Base-by-base conservation (phyloP, 352 stramenopile species). In the Peronospora tabacina region DNA sequence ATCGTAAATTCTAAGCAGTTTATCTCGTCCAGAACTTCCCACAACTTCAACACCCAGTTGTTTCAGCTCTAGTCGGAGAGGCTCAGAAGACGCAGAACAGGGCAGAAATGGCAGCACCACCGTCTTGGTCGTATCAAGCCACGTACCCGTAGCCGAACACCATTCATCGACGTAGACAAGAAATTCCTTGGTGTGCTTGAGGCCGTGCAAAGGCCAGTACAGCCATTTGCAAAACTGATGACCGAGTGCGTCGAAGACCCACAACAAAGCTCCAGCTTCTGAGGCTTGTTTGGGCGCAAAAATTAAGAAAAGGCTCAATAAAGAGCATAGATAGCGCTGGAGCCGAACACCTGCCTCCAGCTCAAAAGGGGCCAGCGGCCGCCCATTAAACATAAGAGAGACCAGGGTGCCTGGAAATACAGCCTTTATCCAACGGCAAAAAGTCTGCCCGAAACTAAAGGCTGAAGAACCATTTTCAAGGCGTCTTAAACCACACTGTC, bases 241-340 rank as follows among this genome's bases (percentile, higher is more conserved):
- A 43, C 8, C 37, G 20, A 43, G 12, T 43, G 37, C 2, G 37
- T 43, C 5, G 20, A 29, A n/a, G 16, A 43, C 3, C 17, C 37
- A 24, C 16, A 17, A 0, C 3, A 24, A 24, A 41, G 35, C 35
- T n/a, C n/a, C 10, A 11, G 1, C 7, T 24, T 15, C 6, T 41
- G n/a, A 7, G 30, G 5, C 3, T n/a, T n/a, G n/a, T 29, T 43
- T 6, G 7, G 7, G 1, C 17, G 37, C 1, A 43, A 17, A 15
- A 29, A 43, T 16, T 30, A n/a, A 43, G 30, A 43, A 17, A 17
- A 43, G 30, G 30, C n/a, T n/a, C n/a, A n/a, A n/a, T n/a, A n/a
- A n/a, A n/a, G 17, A 43, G 28, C 28, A 26, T 17, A 29, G 15
- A 43, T 9, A 43, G 7, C 5, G 16, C 17, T 5, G 16, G 37